Base-by-base conservation (phyloP, 2,329 filamentous ascomycete genomes). In the Blastomyces percursus region DNA sequence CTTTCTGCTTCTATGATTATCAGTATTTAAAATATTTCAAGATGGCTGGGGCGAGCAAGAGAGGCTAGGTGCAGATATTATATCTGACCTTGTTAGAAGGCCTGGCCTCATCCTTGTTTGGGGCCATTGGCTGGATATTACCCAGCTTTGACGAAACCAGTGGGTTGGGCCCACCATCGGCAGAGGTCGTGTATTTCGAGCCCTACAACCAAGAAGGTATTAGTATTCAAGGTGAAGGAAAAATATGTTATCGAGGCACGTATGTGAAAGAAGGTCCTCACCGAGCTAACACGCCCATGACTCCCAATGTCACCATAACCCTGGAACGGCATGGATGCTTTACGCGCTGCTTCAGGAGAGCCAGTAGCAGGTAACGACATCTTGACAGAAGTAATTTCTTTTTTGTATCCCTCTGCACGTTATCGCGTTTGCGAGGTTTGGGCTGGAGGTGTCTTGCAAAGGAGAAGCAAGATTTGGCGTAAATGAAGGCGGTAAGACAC, bases 1-100 rank as follows among this genome's bases (percentile, higher is more conserved):
- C 65, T 70, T 81, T 81, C 70, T 77, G 73, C 76, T 79, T 79
- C 75, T 78, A 68, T 64, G 68, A 60, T 68, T 68, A 72, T 79
- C 61, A 80, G 73, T 68, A 58, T 64, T 50, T 44, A 30, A 35
- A 57, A 40, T n/a, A 30, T 40, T 12, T 58, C n/a, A 38, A 44
- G n/a, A 50, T 16, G 24, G 24, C 35, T 35, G n/a, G 3, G 16
- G 35, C 46, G 27, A 32, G 59, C 19, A 55, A 62, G 19, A 38
- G 32, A 27, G 19, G 1, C 12, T 21, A 21, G 2, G 27, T 38
- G 19, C 21, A 11, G 40, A 42, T 55, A 9, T 55, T 55, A 9
- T 55, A 38, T 65, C 72, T 69, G 67, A 75, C 77, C 76, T 78
- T 77, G 66, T 66, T 71, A 35, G 69, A 70, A n/a, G 64, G 66